Evolutionary conservation across 2,329 filamentous ascomycete genomes (phyloP).

Genomic region (Colletotrichum zoysiae): DNA sequence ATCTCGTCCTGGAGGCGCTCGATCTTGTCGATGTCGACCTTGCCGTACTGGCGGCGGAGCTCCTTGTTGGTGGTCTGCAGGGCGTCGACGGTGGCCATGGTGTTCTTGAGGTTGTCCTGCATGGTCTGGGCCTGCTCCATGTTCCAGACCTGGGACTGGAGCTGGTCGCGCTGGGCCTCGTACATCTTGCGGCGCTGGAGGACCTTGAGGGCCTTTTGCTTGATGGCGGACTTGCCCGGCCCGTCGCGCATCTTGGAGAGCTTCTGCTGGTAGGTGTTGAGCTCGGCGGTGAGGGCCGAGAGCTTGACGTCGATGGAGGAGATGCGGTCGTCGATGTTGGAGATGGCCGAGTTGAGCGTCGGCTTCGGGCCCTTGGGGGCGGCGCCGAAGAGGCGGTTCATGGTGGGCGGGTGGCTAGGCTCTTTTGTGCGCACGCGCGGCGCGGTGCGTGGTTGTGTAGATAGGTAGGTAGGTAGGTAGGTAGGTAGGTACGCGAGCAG

Average conservation of each 20-base stretch:
- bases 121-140: slow-evolving; percentile 99
- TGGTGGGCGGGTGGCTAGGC: slow-evolving; percentile 56
- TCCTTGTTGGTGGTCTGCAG: slow-evolving; percentile 98
- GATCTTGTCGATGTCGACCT: slow-evolving; percentile 97
- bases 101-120: slow-evolving; percentile 98
- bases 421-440: neutral
- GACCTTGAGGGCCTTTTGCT: slow-evolving; percentile 93
- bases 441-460: neutral
- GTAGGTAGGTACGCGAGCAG: neutral
- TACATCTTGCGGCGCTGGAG: slow-evolving; percentile 94
- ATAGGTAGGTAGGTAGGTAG: neutral
- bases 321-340: slow-evolving; percentile 86
- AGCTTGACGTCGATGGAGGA: slow-evolving; percentile 94
- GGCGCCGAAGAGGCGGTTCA: slow-evolving; percentile 97
- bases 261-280: slow-evolving; percentile 87
- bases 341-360: slow-evolving; percentile 84
- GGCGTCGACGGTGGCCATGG: slow-evolving; percentile 97
- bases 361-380: slow-evolving; percentile 91
- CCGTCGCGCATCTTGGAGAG: slow-evolving; percentile 95
- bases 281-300: slow-evolving; percentile 89
- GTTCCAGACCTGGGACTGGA: slow-evolving; percentile 96
- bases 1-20: slow-evolving; percentile 98
- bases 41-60: slow-evolving; percentile 93
- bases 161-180: slow-evolving; percentile 92
- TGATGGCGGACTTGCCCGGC: slow-evolving; percentile 91